Conservation (phyloP, 192 early-diverging fungal genomes). For the Umbelopsis sp. region DNA sequence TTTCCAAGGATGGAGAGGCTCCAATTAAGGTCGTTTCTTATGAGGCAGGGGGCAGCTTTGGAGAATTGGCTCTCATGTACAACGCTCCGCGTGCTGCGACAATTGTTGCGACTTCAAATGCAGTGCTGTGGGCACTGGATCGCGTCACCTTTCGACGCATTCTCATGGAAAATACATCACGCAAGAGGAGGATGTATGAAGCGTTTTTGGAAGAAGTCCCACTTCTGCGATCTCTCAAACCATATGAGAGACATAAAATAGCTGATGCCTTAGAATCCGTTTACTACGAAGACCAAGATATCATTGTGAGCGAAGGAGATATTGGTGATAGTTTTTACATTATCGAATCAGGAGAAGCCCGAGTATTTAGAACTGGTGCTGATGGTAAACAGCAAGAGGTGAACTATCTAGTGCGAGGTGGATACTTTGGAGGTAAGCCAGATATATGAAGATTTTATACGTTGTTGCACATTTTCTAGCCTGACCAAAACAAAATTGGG, state of each 20-base stretch:
- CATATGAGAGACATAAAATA: constrained; percentile 98
- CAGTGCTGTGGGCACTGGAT: constrained; percentile 95
- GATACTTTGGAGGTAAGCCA: constrained; percentile 92
- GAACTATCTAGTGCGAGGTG: constrained; percentile 75
- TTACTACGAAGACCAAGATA: constrained; percentile 79
- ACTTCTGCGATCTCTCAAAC: constrained; percentile 84
- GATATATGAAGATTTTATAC: background rate
- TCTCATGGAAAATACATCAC: constrained; percentile 96
- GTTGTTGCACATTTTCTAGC: background rate
- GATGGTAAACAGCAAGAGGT: constrained; percentile 78
- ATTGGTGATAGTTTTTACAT: constrained; percentile 94
- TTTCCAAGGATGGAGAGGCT: constrained; percentile 65
- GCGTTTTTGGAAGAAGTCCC: constrained; percentile 92
- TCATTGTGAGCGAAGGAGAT: constrained; percentile 91
- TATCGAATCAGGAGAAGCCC: constrained; percentile 89
- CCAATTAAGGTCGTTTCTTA: constrained; percentile 80
- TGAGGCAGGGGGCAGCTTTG: constrained; percentile 89
- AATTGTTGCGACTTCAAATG: constrained; percentile 80
- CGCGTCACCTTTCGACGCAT: constrained; percentile 96
- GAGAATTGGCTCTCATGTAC: constrained; percentile 99
- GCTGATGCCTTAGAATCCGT: constrained; percentile 97
- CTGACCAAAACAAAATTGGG: background rate
- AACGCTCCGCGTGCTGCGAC: constrained; percentile 98
- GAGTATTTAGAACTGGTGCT: constrained; percentile 78
- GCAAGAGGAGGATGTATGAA: constrained; percentile 97